Percentiles rank a stretch among this genome's conserved stretches.
Evolutionary conservation across 306 rosid genomes (phyloP).

Genomic region (Astragalus glycyphyllos): DNA sequence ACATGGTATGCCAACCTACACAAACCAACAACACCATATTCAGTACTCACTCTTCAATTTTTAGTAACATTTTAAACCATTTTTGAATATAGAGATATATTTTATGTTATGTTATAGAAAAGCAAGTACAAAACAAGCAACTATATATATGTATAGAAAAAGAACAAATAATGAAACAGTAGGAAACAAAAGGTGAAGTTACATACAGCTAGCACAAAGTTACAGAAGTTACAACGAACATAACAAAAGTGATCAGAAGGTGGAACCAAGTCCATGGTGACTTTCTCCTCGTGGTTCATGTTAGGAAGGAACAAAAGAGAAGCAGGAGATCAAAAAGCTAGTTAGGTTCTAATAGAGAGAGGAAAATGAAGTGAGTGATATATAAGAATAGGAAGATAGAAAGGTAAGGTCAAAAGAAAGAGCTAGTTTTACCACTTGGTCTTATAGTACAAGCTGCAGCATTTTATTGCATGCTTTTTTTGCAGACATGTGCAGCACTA

Average conservation of each 20-base stretch:
- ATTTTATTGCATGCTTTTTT: constrained; percentile 34
- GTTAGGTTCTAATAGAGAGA: constrained; percentile 8
- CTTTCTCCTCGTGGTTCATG: constrained; percentile 82
- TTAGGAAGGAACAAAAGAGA: constrained; percentile 8
- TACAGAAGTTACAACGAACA: constrained; percentile 96
- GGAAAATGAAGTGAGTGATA: constrained; percentile 22
- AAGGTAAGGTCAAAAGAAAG: constrained; percentile 28
- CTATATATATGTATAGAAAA: background rate
- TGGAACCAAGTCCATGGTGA: constrained; percentile 70
- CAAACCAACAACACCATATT: constrained; percentile 14
- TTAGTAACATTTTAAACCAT: constrained; percentile 8
- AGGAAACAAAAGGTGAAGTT: constrained; percentile 18
- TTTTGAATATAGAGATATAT: background rate
- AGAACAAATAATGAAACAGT: background rate
- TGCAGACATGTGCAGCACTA: constrained; percentile 26
- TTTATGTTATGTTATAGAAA: background rate
- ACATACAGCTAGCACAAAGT: constrained; percentile 91
- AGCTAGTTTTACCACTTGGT: constrained; percentile 12
- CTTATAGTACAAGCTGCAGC: constrained; percentile 29
- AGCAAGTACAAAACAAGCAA: background rate
- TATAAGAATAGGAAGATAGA: constrained; percentile 24
- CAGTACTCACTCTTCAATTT: background rate
- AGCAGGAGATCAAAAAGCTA: background rate
- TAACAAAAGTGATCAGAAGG: constrained; percentile 89
- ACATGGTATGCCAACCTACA: constrained; percentile 94